phyloP scores from a whole-genome alignment of 73 alveolate species.

The Breviolum minutum region DNA sequence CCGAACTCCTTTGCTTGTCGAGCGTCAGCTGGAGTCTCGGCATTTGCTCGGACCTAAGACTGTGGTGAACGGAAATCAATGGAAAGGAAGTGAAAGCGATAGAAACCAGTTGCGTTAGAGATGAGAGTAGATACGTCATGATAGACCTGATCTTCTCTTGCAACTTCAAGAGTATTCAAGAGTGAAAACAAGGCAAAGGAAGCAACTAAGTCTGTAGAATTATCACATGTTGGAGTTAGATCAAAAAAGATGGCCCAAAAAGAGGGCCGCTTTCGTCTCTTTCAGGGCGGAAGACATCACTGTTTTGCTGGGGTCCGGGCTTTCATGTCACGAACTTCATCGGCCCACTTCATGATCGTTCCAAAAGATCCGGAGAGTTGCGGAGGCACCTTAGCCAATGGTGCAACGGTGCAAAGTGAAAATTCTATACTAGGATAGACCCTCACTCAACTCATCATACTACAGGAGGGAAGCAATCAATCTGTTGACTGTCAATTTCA shows the following conservation, averaged over 20 bases:
- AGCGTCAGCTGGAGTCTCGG: constrained; percentile 97
- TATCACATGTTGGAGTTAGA: neutral
- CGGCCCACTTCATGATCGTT: constrained; percentile 97
- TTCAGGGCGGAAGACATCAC: neutral
- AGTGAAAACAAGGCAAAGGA: neutral
- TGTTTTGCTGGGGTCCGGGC: constrained; percentile 69
- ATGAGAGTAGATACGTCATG: too few species aligned
- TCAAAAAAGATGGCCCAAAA: neutral
- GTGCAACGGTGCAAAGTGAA: too few species aligned
- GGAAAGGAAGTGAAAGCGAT: too few species aligned
- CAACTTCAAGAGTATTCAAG: neutral
- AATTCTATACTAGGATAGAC: too few species aligned
- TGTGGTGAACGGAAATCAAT: too few species aligned
- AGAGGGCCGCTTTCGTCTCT: too few species aligned
- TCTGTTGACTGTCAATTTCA: neutral
- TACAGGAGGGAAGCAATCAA: neutral
- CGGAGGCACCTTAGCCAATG: neutral
- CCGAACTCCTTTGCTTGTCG: constrained; percentile 73
- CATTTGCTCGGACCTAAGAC: constrained; percentile 95
- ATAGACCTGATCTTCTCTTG: neutral
- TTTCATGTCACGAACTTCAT: constrained; percentile 96
- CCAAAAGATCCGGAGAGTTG: constrained; percentile 65
- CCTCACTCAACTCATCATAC: too few species aligned
- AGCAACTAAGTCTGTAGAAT: neutral
- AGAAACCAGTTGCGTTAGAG: too few species aligned